These are phyloP conservation scores for Pisolithus microcarpus DNA, from an alignment of 768 basidiomycete genomes.

Conservation along the genomic window DNA sequence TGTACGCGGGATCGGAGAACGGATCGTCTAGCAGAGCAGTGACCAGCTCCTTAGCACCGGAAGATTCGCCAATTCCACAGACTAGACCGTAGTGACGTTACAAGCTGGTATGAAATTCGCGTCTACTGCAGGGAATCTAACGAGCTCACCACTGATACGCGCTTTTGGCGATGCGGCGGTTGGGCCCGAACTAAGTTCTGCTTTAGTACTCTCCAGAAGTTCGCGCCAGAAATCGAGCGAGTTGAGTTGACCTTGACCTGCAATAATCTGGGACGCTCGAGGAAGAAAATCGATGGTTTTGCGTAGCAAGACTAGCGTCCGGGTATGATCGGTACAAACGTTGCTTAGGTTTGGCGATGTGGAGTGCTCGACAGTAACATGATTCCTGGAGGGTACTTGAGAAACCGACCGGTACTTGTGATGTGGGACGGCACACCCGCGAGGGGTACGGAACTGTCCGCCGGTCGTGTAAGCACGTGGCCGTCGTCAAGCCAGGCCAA, in stretches of 20 bases:
- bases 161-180: slow-evolving; percentile 29
- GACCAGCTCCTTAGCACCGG: slow-evolving; percentile 51
- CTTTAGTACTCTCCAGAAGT: slow-evolving; percentile 30
- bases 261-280: slow-evolving; percentile 29
- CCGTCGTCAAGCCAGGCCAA: too few species aligned
- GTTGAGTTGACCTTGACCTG: slow-evolving; percentile 17
- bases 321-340: slow-evolving; percentile 9
- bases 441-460: neutral
- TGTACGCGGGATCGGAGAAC: slow-evolving; percentile 44
- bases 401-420: neutral
- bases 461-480: neutral
- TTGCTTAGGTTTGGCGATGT: neutral
- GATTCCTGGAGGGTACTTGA: neutral
- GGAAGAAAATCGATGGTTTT: slow-evolving; percentile 43
- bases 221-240: slow-evolving; percentile 41
- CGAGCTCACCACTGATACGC: slow-evolving; percentile 41
- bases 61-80: slow-evolving; percentile 47
- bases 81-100: slow-evolving; percentile 33
- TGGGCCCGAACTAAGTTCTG: slow-evolving; percentile 26
- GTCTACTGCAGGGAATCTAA: neutral
- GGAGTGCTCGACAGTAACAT: neutral
- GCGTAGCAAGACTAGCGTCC: slow-evolving; percentile 42
- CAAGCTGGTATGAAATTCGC: slow-evolving; percentile 1
- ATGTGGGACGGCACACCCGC: neutral
- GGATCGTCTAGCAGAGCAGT: slow-evolving; percentile 69